Percentiles rank a stretch among this genome's conserved stretches.
Conservation (phyloP, 2,329 filamentous ascomycete species). For the Sphaerulina populicola region DNA sequence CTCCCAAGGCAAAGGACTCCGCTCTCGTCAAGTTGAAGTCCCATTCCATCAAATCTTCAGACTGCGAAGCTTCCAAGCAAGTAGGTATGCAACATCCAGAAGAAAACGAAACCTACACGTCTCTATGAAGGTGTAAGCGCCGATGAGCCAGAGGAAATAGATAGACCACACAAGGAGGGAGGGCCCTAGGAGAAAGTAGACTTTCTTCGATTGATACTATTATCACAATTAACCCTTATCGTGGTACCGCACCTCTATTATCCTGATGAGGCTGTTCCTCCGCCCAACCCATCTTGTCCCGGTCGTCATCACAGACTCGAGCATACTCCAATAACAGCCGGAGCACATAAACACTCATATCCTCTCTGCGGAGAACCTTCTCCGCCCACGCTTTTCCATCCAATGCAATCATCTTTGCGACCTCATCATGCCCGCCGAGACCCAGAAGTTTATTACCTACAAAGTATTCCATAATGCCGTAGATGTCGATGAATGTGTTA, state of each 20-base stretch:
- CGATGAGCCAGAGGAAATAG: background rate
- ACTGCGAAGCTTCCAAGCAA: background rate
- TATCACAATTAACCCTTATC: background rate
- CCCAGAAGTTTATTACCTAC: conserved; percentile 41
- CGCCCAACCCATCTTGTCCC: conserved; percentile 36
- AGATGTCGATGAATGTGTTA: conserved; percentile 26
- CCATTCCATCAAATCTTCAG: too few relatives aligned
- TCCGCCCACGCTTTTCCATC: conserved; percentile 62
- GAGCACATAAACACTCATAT: conserved; percentile 76
- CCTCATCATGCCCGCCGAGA: conserved; percentile 42
- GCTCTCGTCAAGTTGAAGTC: too few relatives aligned
- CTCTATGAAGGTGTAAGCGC: background rate
- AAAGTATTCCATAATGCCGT: conserved; percentile 41
- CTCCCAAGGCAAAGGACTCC: background rate
- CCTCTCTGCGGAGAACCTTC: conserved; percentile 57
- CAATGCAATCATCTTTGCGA: conserved; percentile 56
- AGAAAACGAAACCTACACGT: background rate
- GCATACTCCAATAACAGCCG: conserved; percentile 48
- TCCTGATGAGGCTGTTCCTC: conserved; percentile 11
- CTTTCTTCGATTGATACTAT: background rate
- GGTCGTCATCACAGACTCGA: conserved; percentile 37
- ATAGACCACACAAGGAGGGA: background rate
- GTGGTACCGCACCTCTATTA: conserved; percentile 1
- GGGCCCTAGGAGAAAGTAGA: background rate
- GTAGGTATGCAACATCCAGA: background rate